Base-by-base conservation (phyloP, 495 filamentous ascomycete genomes). In the Aspergillus affinis region DNA sequence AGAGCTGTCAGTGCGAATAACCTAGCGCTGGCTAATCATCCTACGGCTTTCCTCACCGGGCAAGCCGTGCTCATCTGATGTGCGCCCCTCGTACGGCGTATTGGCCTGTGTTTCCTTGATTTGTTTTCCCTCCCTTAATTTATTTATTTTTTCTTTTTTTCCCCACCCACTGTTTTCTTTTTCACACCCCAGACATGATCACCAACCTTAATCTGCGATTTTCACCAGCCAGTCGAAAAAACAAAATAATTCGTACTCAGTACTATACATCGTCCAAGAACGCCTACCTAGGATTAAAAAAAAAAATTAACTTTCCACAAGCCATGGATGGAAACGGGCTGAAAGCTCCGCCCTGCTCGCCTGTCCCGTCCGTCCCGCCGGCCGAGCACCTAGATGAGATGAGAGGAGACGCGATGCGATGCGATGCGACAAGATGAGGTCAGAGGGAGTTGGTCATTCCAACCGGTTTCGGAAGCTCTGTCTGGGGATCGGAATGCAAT, bases 41-140 rank as follows among this genome's bases (percentile, higher is more conserved):
- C 7, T 6, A 12, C 63, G 59, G 59, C 27, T 65, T 61, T 57
- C 63, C 63, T 47, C 56, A 61, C 59, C 50, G 12, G 56, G 63
- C 50, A 61, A 59, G 23, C 63, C 59, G 61, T 45, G 45, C 44
- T 54, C 52, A 54, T 54, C 52, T 54, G 52, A 54, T 54, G 36
- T 27, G 32, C 52, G 3, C 36, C 36, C 36, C 36, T 41, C 36
- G 36, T 41, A 13, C 36, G 36, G 13, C n/a, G n/a, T n/a, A n/a
- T n/a, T n/a, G n/a, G 29, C 1, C 29, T 15, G 36, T 41, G 36
- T 41, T 15, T 17, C 36, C 36, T 41, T 15, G 7, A 32, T 32
- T 32, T 32, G 3, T 41, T 10, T 10, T 41, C 12, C 13, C 10
- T 41, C 5, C 3, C 13, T 15, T 10, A 26, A 26, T 41, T 41